Base-by-base conservation (phyloP, 345 rosid species). In the Salix exigua region DNA sequence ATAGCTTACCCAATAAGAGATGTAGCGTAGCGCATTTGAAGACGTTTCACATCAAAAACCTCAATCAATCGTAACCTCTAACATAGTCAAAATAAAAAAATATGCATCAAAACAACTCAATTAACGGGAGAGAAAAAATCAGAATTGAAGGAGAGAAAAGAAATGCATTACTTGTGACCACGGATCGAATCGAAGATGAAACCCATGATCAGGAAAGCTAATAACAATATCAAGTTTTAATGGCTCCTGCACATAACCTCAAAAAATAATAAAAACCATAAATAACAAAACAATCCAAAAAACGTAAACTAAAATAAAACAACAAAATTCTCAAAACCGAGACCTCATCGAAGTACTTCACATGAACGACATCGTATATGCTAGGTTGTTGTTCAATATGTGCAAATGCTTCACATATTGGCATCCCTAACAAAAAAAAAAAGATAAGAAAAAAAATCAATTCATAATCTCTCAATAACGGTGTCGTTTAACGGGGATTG, bases 181-280 rank as follows among this genome's bases (percentile, higher is more conserved):
- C 42, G 99, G 95, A 87, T 96, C 99, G 77, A 96, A 96, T 6
- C 98, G 89, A 51, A 96, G 94, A 82, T 96, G 98, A 83, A 96
- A 96, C 2, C 99, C 99, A 71, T 96, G 98, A 85, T 96, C 99
- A 0, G 98, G 99, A 81, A 93, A 93, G 87, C 99, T 90, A 58
- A 96, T 92, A 46, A 96, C 94, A n/a, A 93, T 85, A 82, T 96
- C 99, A 64, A 93, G 75, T 73, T 92, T 93, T 48, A 96, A 84
- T 68, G 99, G 98, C 83, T 96, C 98, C 99, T 96, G 82, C 66
- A 13, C 12, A 53, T 69, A 81, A 82, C 68, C 46, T 12, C 46
- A 10, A 33, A 23, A 1, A 58, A 26, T 58, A 31, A 75, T 48
- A 30, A 83, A 35, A 16, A 75, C 2, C 51, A 46, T 50, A 31